Conservation (phyloP, 1,284 basidiomycete species). For the Boletus sp. region DNA sequence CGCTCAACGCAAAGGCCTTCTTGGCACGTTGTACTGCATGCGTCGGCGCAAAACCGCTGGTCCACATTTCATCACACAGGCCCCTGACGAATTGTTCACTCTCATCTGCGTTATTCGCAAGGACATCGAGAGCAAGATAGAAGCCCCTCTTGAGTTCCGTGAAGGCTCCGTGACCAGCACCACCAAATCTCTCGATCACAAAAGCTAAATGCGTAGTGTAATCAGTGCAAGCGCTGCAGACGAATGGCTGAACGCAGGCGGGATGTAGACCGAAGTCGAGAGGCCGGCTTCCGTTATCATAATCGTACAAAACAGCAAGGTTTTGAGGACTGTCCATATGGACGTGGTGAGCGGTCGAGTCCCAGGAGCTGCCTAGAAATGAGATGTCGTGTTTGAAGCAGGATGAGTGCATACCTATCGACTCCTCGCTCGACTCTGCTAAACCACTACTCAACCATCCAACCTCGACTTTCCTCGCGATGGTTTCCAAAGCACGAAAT, state of each 20-base stretch:
- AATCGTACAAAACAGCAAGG: constrained; percentile 65
- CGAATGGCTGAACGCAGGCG: constrained; percentile 34
- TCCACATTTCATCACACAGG: constrained; percentile 42
- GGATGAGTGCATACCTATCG: constrained; percentile 39
- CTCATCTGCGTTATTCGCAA: constrained; percentile 51
- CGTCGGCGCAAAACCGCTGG: constrained; percentile 13
- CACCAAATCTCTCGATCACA: constrained; percentile 74
- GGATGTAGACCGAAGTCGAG: constrained; percentile 55
- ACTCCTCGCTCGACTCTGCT: constrained; percentile 42
- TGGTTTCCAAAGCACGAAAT: constrained; percentile 43
- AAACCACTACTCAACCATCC: constrained; percentile 58
- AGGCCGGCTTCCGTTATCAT: constrained; percentile 71
- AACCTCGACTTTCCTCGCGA: constrained; percentile 49
- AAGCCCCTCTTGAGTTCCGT: constrained; percentile 69
- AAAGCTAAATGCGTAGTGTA: constrained; percentile 64
- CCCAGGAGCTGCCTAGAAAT: constrained; percentile 39
- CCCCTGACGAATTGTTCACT: constrained; percentile 48
- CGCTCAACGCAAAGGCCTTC: constrained; percentile 63
- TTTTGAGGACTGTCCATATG: constrained; percentile 70
- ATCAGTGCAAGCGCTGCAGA: constrained; percentile 53
- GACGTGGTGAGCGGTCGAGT: constrained; percentile 49
- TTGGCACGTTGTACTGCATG: constrained; percentile 49
- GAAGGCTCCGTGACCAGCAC: constrained; percentile 57
- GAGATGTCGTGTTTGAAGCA: constrained; percentile 5
- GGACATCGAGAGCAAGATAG: constrained; percentile 71